These are phyloP conservation scores for Pluteus cervinus DNA, from an alignment of 768 basidiomycete genomes.

Conservation along the genomic window DNA sequence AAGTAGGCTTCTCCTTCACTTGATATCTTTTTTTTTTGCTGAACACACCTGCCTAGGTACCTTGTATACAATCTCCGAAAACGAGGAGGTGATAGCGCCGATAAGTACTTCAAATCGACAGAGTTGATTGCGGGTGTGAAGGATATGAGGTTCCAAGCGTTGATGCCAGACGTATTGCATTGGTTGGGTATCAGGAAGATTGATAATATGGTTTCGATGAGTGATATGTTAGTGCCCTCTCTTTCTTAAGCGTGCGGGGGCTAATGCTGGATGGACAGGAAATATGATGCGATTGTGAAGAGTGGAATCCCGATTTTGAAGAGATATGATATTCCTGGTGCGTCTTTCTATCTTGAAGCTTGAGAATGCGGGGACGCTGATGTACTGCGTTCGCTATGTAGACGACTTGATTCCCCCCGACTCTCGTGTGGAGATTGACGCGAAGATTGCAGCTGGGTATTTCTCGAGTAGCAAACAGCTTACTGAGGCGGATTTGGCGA, in stretches of 20 bases:
- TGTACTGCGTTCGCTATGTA: constrained; percentile 11
- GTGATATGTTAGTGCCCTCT: constrained; percentile 55
- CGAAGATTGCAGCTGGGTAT: constrained; percentile 93
- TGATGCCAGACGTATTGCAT: constrained; percentile 95
- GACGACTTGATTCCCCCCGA: constrained; percentile 88
- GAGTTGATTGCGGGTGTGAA: constrained; percentile 93
- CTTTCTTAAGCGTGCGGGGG: neutral
- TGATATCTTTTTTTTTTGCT: neutral
- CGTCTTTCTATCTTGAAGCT: constrained; percentile 13
- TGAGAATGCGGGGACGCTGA: constrained; percentile 2
- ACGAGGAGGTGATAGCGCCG: constrained; percentile 87
- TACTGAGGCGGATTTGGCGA: constrained; percentile 71
- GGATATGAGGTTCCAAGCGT: constrained; percentile 90
- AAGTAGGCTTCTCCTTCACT: constrained; percentile 43
- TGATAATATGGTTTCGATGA: constrained; percentile 87
- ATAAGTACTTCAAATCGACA: constrained; percentile 91
- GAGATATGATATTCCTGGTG: constrained; percentile 84
- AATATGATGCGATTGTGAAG: constrained; percentile 91
- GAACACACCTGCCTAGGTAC: constrained; percentile 42
- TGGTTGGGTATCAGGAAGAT: constrained; percentile 93
- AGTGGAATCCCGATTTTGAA: constrained; percentile 78
- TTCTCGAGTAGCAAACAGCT: constrained; percentile 78
- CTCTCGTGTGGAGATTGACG: constrained; percentile 91
- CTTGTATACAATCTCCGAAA: constrained; percentile 96
- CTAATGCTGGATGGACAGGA: constrained; percentile 38